Base-by-base conservation (phyloP, 2,329 filamentous ascomycete species). In the Trichoderma pleuroti region DNA sequence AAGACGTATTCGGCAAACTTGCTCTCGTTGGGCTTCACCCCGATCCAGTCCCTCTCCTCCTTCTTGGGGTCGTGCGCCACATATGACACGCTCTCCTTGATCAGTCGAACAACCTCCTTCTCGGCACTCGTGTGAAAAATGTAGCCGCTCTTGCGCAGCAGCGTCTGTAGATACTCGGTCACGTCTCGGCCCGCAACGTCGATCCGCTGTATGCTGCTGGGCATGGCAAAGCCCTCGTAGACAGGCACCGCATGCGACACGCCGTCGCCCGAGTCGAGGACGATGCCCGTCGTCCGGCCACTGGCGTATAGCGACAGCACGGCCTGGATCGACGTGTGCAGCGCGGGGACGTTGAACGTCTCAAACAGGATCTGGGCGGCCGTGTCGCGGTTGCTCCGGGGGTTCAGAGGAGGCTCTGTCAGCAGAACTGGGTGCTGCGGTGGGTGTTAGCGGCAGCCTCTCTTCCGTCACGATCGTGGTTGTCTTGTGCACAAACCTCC, bases 281-380 rank as follows among this genome's bases (percentile, higher is more conserved):
- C 96, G 73, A 98, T 94, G 76, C 96, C 96, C 5, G 96, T 98
- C 28, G 96, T 98, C 75, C 96, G 92, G 26, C 96, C 96, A 69
- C 93, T 97, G 69, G 96, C 95, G 82, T 99, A 99, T 72, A 99
- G 85, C 60, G 95, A 98, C 70, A 99, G 88, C 24, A 98, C 94
- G 1, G 96, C 96, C 84, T 99, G 96, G 75, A 99, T 97, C 2
- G 94, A 98, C 70, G 93, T 97, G 84, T 98, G 97, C 59, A 98
- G 86, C 5, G 96, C 96, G 14, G 96, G 96, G 12, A 98, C 95
- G 79, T 98, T 98, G 86, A 98, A 98, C 3, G 95, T 97, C 84
- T 99, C 96, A 82, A 99, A 99, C 70, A 99, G 90, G 74, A 99
- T 97, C 82, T 99, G 96, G 54, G 96, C 96, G 49, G 96, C 96